A percentile compares a stretch with the other conserved stretches of the same genome.
These are phyloP conservation scores for Xylaria polymorpha DNA, from an alignment of 2,329 filamentous ascomycete species.

Conservation along the genomic window DNA sequence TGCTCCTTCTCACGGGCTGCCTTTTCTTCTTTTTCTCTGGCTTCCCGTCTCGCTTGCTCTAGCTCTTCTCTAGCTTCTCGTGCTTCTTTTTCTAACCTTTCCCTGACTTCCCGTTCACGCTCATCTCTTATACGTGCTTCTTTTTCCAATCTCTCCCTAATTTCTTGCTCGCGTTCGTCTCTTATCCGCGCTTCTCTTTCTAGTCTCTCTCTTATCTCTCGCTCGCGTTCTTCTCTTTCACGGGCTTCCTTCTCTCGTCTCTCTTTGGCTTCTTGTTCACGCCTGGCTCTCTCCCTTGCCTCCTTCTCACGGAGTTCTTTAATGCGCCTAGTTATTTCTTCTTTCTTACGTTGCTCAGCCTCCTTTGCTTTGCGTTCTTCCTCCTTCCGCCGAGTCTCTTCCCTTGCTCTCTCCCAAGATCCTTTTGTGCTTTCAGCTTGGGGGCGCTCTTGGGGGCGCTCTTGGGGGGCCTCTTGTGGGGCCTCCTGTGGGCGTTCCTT, in stretches of 20 bases:
- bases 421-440: conserved; percentile 53
- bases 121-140: conserved; percentile 50
- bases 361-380: conserved; percentile 72
- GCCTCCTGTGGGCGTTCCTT: conserved; percentile 13
- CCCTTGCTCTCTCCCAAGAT: conserved; percentile 75
- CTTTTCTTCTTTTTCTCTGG: conserved; percentile 51
- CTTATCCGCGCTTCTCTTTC: conserved; percentile 58
- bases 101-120: conserved; percentile 51
- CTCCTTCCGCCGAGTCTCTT: conserved; percentile 72
- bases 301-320: conserved; percentile 67
- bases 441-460: conserved; percentile 29
- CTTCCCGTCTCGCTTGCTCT: conserved; percentile 59
- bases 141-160: conserved; percentile 51
- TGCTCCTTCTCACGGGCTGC: conserved; percentile 47
- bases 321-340: conserved; percentile 64
- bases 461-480: conserved; percentile 1
- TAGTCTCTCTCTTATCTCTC: conserved; percentile 50
- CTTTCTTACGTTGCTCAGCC: conserved; percentile 69
- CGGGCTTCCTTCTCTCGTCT: conserved; percentile 53
- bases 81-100: conserved; percentile 51
- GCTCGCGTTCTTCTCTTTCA: conserved; percentile 48
- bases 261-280: conserved; percentile 52
- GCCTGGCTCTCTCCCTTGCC: conserved; percentile 50
- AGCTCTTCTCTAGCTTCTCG: conserved; percentile 50
- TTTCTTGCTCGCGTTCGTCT: conserved; percentile 50